A percentile compares a stretch with the other conserved stretches of the same genome.
phyloP scores from a whole-genome alignment of 768 basidiomycete species.

The Kwoniella bestiolae region DNA sequence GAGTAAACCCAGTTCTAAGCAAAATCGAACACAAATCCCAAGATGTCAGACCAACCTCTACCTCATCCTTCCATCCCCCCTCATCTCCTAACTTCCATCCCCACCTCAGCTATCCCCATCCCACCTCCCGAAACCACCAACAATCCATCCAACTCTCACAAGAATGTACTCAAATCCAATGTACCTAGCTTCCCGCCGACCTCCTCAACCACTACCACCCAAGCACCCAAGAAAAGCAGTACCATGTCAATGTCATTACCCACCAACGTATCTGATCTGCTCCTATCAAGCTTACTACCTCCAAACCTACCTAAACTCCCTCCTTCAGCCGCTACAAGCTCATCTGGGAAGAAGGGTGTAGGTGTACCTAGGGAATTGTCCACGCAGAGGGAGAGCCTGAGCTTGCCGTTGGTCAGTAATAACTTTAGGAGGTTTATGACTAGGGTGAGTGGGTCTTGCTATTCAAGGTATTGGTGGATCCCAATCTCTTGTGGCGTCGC shows the following conservation, averaged over 20 bases:
- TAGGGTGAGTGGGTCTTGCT: conserved; percentile 59
- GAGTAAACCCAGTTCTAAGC: too few relatives aligned
- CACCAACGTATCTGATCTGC: conserved; percentile 53
- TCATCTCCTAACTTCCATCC: conserved; percentile 58
- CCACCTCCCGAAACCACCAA: conserved; percentile 23
- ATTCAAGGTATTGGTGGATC: too few relatives aligned
- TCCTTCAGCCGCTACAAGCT: conserved; percentile 6
- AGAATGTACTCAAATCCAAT: conserved; percentile 30
- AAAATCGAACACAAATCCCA: too few relatives aligned
- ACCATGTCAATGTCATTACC: conserved; percentile 22
- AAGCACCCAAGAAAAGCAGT: conserved; percentile 23
- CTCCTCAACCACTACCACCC: conserved; percentile 26
- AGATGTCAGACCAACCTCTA: background rate
- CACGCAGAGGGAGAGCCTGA: conserved; percentile 63
- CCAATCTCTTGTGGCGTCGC: too few relatives aligned
- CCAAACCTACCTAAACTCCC: conserved; percentile 46
- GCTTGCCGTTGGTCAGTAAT: conserved; percentile 73
- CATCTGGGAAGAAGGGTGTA: conserved; percentile 5
- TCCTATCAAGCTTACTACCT: conserved; percentile 50
- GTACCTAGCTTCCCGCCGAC: conserved; percentile 58
- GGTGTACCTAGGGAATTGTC: conserved; percentile 43
- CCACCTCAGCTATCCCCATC: conserved; percentile 56
- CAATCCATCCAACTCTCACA: conserved; percentile 3
- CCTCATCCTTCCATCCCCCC: conserved; percentile 6
- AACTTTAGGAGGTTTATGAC: conserved; percentile 83